These are phyloP conservation scores for Avena sativa DNA, from an alignment of 176 grass and related monocot species.

Conservation along the genomic window DNA sequence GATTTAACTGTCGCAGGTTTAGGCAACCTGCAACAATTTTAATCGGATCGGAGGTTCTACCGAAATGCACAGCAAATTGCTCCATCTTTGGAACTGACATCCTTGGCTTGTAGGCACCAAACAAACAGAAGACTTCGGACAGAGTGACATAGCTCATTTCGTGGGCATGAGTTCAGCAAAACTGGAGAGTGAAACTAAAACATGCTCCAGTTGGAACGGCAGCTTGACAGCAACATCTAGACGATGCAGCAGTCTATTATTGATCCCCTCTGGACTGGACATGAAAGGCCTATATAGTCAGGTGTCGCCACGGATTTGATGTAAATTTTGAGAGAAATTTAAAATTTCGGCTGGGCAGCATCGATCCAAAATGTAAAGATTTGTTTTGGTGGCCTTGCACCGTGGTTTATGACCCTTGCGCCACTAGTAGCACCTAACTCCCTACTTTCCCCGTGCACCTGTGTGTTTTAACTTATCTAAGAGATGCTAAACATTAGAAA, in stretches of 20 bases:
- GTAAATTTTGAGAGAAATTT: neutral
- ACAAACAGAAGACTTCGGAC: too few relatives aligned
- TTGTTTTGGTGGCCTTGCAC: neutral
- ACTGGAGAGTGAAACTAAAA: neutral
- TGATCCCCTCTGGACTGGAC: neutral
- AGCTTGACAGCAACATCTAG: neutral
- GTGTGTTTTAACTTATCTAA: neutral
- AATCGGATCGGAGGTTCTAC: too few relatives aligned
- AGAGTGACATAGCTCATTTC: neutral
- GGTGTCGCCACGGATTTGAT: neutral
- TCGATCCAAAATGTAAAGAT: neutral
- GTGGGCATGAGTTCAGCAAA: neutral
- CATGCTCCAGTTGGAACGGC: neutral
- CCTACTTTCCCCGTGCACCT: neutral
- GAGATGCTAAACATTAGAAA: too few relatives aligned
- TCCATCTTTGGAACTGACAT: neutral
- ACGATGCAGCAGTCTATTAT: neutral
- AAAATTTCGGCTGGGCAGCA: neutral
- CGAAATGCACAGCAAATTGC: neutral
- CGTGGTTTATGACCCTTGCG: neutral
- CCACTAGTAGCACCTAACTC: neutral
- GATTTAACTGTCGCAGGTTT: too few relatives aligned
- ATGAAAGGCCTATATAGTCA: neutral
- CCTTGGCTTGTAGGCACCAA: neutral
- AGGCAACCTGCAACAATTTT: too few relatives aligned